Percentiles rank a stretch among this genome's conserved stretches.
phyloP scores from a whole-genome alignment of 805 yeast species.

The Yamadazyma takamatsuzukensis region DNA sequence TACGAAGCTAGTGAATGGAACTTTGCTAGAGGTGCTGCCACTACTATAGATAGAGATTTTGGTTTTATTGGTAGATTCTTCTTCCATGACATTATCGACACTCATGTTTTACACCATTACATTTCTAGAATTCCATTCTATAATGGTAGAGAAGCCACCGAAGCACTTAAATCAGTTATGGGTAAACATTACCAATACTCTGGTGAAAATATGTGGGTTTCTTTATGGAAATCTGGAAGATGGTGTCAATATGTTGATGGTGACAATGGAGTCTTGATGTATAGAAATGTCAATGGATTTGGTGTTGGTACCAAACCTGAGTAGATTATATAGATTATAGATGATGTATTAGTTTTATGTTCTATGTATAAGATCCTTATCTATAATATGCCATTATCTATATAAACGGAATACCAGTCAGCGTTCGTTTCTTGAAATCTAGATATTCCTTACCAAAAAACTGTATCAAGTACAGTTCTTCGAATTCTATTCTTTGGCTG shows the following conservation, averaged over 20 bases:
- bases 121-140: constrained; percentile 55
- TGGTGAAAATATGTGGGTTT: constrained; percentile 55
- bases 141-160: constrained; percentile 51
- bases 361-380: constrained; percentile 1
- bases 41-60: constrained; percentile 59
- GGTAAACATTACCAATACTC: constrained; percentile 48
- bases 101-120: constrained; percentile 56
- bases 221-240: constrained; percentile 57
- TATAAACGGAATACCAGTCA: constrained; percentile 47
- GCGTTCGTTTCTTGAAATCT: constrained; percentile 46
- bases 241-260: constrained; percentile 68
- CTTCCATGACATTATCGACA: constrained; percentile 57
- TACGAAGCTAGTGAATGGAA: constrained; percentile 56
- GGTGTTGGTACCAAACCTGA: constrained; percentile 24
- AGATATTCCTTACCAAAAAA: constrained; percentile 73
- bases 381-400: not conserved
- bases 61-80: constrained; percentile 56
- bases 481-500: constrained; percentile 59
- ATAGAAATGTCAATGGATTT: constrained; percentile 60
- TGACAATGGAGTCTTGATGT: constrained; percentile 70
- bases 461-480: constrained; percentile 58
- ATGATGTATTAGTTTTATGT: not conserved
- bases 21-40: constrained; percentile 65
- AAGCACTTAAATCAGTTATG: constrained; percentile 50
- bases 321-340: not conserved